These are phyloP conservation scores for Cutaneotrichosporon cutaneum DNA, from an alignment of 1,284 basidiomycete species.

Conservation along the genomic window DNA sequence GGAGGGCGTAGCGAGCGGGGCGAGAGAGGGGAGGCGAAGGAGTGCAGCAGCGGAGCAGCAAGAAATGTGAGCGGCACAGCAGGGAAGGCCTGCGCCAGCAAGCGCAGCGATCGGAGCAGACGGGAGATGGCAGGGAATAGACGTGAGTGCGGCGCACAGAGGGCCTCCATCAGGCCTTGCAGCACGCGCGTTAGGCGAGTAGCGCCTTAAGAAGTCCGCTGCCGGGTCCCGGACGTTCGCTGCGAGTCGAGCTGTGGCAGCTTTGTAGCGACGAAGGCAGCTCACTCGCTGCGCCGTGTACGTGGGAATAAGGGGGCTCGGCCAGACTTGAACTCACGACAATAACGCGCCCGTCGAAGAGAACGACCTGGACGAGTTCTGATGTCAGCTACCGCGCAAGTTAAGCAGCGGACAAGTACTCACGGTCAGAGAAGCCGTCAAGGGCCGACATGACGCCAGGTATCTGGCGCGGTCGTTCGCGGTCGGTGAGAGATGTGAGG, in stretches of 20 bases:
- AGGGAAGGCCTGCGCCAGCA: no score
- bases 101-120: no score
- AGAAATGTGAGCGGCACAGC: no score
- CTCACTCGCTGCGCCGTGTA: neutral
- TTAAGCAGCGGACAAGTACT: slow-evolving; percentile 18
- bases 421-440: slow-evolving; percentile 48
- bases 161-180: no score
- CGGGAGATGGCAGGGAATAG: no score
- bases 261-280: no score
- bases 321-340: slow-evolving; percentile 37
- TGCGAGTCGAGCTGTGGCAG: no score
- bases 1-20: neutral
- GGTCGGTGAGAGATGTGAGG: neutral
- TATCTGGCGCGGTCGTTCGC: neutral
- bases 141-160: no score
- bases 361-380: slow-evolving; percentile 53
- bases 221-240: no score
- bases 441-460: slow-evolving; percentile 39
- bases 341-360: slow-evolving; percentile 52
- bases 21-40: neutral
- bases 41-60: no score
- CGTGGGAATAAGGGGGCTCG: neutral
- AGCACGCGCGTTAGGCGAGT: no score
- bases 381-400: neutral
- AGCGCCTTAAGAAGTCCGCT: no score